Evolutionary conservation across 2,329 filamentous ascomycete genomes (phyloP).

Genomic region (Aureobasidium melanogenum): DNA sequence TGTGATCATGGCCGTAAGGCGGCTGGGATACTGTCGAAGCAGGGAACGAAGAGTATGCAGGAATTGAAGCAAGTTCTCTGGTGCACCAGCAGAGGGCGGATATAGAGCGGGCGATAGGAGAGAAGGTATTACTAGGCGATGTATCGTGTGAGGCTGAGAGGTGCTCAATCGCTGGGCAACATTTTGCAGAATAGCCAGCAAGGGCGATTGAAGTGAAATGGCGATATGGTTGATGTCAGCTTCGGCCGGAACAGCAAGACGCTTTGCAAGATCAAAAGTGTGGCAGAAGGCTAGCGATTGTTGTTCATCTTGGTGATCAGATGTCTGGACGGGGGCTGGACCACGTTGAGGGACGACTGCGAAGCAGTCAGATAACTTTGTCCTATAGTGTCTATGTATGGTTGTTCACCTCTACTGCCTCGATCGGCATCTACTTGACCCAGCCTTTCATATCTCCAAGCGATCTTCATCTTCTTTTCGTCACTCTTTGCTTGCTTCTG

Average conservation of each 20-base stretch:
- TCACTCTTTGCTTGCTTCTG: conserved; percentile 33
- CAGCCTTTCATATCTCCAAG: conserved; percentile 88
- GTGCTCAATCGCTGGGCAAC: conserved; percentile 48
- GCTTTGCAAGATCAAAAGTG: conserved; percentile 44
- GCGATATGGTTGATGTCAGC: conserved; percentile 36
- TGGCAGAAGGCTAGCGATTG: conserved; percentile 37
- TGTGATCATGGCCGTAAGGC: conserved; percentile 64
- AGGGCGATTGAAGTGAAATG: conserved; percentile 56
- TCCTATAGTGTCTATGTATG: conserved; percentile 5
- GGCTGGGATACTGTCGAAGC: conserved; percentile 56
- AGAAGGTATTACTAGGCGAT: conserved; percentile 76
- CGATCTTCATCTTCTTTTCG: conserved; percentile 89
- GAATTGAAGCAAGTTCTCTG: conserved; percentile 68
- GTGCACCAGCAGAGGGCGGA: conserved; percentile 57
- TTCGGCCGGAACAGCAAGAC: conserved; percentile 33
- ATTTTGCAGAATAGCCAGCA: conserved; percentile 55
- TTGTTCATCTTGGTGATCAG: conserved; percentile 16
- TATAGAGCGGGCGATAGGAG: conserved; percentile 84
- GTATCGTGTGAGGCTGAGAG: conserved; percentile 54
- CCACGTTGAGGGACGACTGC: conserved; percentile 11
- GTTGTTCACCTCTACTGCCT: conserved; percentile 49
- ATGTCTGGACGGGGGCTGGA: not conserved
- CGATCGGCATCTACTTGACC: conserved; percentile 53
- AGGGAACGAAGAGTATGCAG: conserved; percentile 69
- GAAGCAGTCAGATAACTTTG: conserved; percentile 9